Base-by-base conservation (phyloP, 192 early-diverging fungal species). In the Piromyces sp. region DNA sequence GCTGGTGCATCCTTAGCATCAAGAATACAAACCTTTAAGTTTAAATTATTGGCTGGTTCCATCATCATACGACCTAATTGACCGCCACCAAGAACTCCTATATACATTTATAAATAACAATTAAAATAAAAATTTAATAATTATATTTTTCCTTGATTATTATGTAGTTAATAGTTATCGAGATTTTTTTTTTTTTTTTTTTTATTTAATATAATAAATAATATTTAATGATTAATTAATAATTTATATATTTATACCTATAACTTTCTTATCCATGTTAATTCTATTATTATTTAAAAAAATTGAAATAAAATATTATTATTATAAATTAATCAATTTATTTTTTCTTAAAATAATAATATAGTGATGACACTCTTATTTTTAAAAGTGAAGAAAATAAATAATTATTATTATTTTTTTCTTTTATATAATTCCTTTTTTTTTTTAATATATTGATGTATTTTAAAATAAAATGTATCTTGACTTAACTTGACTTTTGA, bases 51-150 rank as follows among this genome's bases (percentile, higher is more conserved):
- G 5, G 96, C 98, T 17, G 97, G 95, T 86, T 99, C 98, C 42
- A 94, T 89, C 84, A 97, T 88, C 98, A 99, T 99, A 85, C 97
- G 91, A 14, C 98, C 98, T 30, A 99, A 93, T 87, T 99, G 98
- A n/a, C 98, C 98, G 42, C 97, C 95, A 80, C 91, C 90, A 80
- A 92, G 88, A 80, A 95, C 86, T 30, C 90, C 87, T 30, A 91
- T 38, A 6, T 38, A 51, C 22, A 51, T 22, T 51, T 5, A 51
- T 22, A 14, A 40, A 15, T 14, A 22, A 22, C 3, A 51, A 22
- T 22, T 22, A 51, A 22, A 3, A 51, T 51, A 51, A 22, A 51
- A 51, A 3, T 22, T 51, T 9, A 33, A 6, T 6, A 6, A 6
- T 33, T 33, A 6, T 33, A 6, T 33, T 33, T 6, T 33, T 33